These are phyloP conservation scores for Macrotyloma uniflorum DNA, from an alignment of 306 rosid genomes.

Conservation along the genomic window DNA sequence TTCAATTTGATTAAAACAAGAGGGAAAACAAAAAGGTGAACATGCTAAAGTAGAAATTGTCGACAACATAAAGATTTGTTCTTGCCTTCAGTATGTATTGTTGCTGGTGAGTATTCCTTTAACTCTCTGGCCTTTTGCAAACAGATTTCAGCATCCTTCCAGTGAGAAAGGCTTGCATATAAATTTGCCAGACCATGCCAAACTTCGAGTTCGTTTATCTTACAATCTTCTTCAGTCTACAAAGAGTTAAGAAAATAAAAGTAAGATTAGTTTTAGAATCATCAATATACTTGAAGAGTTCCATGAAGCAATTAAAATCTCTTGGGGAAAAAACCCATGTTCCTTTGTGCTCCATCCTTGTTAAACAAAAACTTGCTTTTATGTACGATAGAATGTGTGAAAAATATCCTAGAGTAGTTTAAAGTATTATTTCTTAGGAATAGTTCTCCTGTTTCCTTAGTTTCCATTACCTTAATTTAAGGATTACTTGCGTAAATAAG, in stretches of 20 bases:
- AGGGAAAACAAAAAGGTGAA: not conserved
- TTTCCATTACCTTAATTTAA: too few species aligned
- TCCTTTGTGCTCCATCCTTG: not conserved
- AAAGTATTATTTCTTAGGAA: not conserved
- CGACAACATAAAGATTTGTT: conserved; percentile 33
- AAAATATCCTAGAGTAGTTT: not conserved
- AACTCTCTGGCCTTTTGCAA: conserved; percentile 80
- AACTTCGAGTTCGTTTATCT: conserved; percentile 74
- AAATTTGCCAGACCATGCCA: conserved; percentile 94
- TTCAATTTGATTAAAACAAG: not conserved
- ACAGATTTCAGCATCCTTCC: conserved; percentile 94
- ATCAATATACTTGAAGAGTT: conserved; percentile 7
- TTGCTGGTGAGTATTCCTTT: conserved; percentile 60
- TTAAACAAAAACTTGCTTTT: not conserved
- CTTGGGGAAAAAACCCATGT: not conserved
- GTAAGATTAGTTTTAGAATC: conserved; percentile 15
- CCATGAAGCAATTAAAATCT: not conserved
- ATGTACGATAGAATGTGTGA: not conserved
- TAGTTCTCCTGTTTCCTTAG: too few species aligned
- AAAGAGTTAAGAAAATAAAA: conserved; percentile 30
- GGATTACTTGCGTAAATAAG: too few species aligned
- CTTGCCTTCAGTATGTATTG: conserved; percentile 79
- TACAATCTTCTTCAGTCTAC: conserved; percentile 68
- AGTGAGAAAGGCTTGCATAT: conserved; percentile 86
- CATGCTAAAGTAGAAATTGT: conserved; percentile 29